phyloP scores from a whole-genome alignment of 768 basidiomycete species.

The Lactarius trivialis region DNA sequence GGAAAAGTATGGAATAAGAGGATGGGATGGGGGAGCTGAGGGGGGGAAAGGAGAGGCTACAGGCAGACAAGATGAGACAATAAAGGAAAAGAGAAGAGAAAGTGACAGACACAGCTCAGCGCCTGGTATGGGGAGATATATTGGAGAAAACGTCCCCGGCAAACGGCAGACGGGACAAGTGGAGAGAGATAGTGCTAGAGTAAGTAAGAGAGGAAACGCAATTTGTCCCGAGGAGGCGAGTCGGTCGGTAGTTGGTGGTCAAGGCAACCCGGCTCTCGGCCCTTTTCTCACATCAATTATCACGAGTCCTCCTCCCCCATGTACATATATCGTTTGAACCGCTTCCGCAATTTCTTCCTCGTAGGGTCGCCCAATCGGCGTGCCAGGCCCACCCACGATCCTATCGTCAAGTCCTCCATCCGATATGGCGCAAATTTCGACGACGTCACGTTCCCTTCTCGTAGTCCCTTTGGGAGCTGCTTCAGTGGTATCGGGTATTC shows the following conservation, averaged over 20 bases:
- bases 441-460: slow-evolving; percentile 36
- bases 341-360: slow-evolving; percentile 49
- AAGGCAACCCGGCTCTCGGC: slow-evolving; percentile 38
- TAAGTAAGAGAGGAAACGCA: slow-evolving; percentile 13
- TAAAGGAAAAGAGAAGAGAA: slow-evolving; percentile 23
- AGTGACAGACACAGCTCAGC: slow-evolving; percentile 7
- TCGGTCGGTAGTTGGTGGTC: slow-evolving; percentile 41
- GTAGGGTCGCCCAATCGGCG: slow-evolving; percentile 49
- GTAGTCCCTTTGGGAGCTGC: slow-evolving; percentile 48
- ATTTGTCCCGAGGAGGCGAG: slow-evolving; percentile 26
- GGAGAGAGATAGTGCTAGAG: slow-evolving; percentile 11
- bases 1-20: slow-evolving; percentile 25
- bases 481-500: slow-evolving; percentile 48
- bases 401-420: slow-evolving; percentile 72
- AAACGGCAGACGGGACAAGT: slow-evolving; percentile 18
- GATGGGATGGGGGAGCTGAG: slow-evolving; percentile 25
- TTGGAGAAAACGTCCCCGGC: slow-evolving; percentile 13
- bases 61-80: neutral
- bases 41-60: slow-evolving; percentile 25
- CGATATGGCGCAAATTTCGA: slow-evolving; percentile 60
- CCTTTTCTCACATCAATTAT: slow-evolving; percentile 12
- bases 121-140: slow-evolving; percentile 22
- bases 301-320: slow-evolving; percentile 32
- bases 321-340: slow-evolving; percentile 73
- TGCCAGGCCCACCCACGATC: slow-evolving; percentile 64